Base-by-base conservation (phyloP, 2,329 filamentous ascomycete species). In the Trichoderma koningiopsis region DNA sequence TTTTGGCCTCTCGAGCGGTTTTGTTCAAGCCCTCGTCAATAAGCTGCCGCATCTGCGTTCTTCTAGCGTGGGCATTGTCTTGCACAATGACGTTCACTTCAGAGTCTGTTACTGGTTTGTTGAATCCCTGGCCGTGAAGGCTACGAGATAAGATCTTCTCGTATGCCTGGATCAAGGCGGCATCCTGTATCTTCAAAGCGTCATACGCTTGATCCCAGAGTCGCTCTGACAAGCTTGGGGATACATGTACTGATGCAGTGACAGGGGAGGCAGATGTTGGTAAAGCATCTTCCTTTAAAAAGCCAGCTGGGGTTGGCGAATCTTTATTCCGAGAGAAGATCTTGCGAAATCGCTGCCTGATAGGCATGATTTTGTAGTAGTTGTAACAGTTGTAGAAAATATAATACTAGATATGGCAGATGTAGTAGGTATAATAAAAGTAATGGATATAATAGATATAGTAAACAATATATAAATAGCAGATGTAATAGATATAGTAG, bases 41-140 rank as follows among this genome's bases (percentile, higher is more conserved):
- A 11, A 81, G 66, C 61, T 73, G 70, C 37, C 73, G 68, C 76
- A 81, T 80, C 62, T 80, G 74, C 16, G 31, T 29, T 52, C 65
- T 68, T 68, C 73, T 67, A 24, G 31, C 4, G 55, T 22, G 31
- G 8, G 24, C 1, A 27, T 69, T 49, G 29, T 56, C 5, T 27
- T 69, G 65, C 29, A 37, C 62, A 24, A 71, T 71, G 6, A 49
- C 31, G 22, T 71, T 70, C 16, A 57, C 3, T 4, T 40, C 24
- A 4, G 69, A 27, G 10, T 57, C 63, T 19, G 35, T 31, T 22
- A 24, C 56, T 16, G 27, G 35, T n/a, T 56, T 56, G 14, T 8
- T 57, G n/a, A 57, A 19, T 14, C 63, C 53, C 29, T 70, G 57
- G 5, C 68, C n/a, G 10, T 49, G 2, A n/a, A 74, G 70, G 43